Evolutionary conservation across 139 green algal species (phyloP).

Genomic region (Microglena sp.): DNA sequence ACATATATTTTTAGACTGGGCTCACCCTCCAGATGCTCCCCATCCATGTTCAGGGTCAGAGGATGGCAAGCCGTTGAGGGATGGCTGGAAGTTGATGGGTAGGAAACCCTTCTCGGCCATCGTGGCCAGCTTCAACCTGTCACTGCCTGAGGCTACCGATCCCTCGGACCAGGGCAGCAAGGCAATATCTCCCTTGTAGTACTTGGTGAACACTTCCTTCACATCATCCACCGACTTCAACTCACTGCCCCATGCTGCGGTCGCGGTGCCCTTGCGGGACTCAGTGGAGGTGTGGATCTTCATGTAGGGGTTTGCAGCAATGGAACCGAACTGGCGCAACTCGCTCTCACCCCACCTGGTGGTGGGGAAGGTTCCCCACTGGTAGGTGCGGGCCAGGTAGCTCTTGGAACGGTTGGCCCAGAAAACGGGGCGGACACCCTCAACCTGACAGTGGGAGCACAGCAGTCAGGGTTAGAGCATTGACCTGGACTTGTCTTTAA

Average conservation of each 20-base stretch:
- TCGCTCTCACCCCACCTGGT: conserved; percentile 23
- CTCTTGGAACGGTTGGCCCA: conserved; percentile 67
- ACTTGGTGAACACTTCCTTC: conserved; percentile 46
- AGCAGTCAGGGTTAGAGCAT: too few relatives aligned
- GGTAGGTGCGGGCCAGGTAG: conserved; percentile 65
- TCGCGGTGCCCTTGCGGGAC: conserved; percentile 39
- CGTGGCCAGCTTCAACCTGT: conserved; percentile 21
- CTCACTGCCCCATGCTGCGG: conserved; percentile 37
- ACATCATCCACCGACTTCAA: conserved; percentile 45
- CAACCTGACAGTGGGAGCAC: conserved; percentile 17
- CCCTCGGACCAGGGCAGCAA: conserved; percentile 70
- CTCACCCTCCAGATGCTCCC: conserved; percentile 55
- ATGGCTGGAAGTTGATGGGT: conserved; percentile 70
- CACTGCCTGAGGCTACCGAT: background rate
- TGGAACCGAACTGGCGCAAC: background rate
- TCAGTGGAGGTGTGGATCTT: conserved; percentile 37
- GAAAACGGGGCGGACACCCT: conserved; percentile 75
- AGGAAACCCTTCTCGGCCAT: conserved; percentile 52
- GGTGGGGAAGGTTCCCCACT: conserved; percentile 61
- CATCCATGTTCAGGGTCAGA: conserved; percentile 50
- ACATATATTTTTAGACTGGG: too few relatives aligned
- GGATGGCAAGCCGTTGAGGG: conserved; percentile 50
- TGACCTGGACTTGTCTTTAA: too few relatives aligned
- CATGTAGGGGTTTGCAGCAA: background rate
- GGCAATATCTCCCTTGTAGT: conserved; percentile 44